Conservation (phyloP, 495 filamentous ascomycete genomes). For the Penicillium cinerascens region DNA sequence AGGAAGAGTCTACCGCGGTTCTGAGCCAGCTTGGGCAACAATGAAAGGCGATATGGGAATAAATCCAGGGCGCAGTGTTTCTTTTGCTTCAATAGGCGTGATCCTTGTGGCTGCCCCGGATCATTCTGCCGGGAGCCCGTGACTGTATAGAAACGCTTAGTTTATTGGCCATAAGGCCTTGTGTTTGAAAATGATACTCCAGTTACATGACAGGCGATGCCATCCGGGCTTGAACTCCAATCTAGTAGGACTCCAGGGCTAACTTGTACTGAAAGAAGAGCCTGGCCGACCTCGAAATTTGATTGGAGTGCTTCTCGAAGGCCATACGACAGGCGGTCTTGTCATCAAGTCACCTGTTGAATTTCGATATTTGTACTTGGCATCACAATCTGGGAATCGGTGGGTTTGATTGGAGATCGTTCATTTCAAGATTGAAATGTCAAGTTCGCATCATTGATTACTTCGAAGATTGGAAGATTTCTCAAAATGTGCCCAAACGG, state of each 20-base stretch:
- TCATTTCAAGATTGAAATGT: no score
- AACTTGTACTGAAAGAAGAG: background rate
- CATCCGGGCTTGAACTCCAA: background rate
- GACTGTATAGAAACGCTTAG: slow-evolving; percentile 44
- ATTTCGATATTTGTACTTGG: no score
- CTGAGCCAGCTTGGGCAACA: slow-evolving; percentile 36
- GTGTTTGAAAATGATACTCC: slow-evolving; percentile 32
- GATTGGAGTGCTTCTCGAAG: no score
- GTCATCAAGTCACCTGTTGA: no score
- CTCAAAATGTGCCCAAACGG: no score
- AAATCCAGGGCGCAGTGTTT: slow-evolving; percentile 23
- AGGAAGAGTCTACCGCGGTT: slow-evolving; percentile 71
- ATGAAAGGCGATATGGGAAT: slow-evolving; percentile 15
- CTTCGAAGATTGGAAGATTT: no score
- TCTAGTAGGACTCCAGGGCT: background rate
- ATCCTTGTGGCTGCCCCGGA: slow-evolving; percentile 28
- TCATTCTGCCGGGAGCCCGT: slow-evolving; percentile 23
- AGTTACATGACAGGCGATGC: slow-evolving; percentile 11
- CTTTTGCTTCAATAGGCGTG: slow-evolving; percentile 29
- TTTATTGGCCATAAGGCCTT: slow-evolving; percentile 18
- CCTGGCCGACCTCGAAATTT: no score
- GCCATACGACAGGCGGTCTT: no score
- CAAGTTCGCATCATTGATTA: no score
- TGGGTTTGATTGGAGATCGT: no score
- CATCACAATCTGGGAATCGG: no score